Base-by-base conservation (phyloP, 2,329 filamentous ascomycete genomes). In the Penicillium sp. region DNA sequence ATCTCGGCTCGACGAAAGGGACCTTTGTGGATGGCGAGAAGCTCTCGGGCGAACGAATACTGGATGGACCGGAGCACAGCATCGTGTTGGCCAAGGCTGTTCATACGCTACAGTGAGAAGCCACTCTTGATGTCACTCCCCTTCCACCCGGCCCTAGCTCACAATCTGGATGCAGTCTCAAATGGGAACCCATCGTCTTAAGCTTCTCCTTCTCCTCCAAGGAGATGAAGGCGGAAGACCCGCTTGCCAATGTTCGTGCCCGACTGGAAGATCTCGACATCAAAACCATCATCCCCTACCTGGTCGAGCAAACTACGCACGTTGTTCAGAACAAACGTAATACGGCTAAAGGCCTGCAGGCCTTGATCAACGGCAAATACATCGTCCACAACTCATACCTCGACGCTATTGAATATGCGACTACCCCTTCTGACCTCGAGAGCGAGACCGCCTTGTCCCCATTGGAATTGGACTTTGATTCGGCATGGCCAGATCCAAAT, bases 251-350 rank as follows among this genome's bases (percentile, higher is more conserved):
- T 16, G 81, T 92, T 23, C 84, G 84, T 58, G 76, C 83, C 28
- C 82, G 82, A 49, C 83, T 97, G 16, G 91, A 95, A 69, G 84
- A 87, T 40, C 81, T 96, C n/a, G 94, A 96, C 68, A 87, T 97
- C 72, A 97, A 97, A 72, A 87, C 91, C 13, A 78, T 89, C 13
- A 80, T 84, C 39, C 87, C 92, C 3, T 97, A 91, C 71, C 77
- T 89, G 21, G 76, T 82, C 23, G 81, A 78, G 14, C 77, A 83
- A 24, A 97, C 93, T 0, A 96, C 93, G 0, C 92, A 97, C 72
- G 89, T 96, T 10, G 86, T 97, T 29, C 87, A 91, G 7, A 90
- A 87, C 71, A 97, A 96, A 74, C 84, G 94, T 44, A 99, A 97
- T 71, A 93, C 91, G 0, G 84, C 92, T 0, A 92, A 91, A 61